Percentiles rank a stretch among this genome's conserved stretches.
Conservation (phyloP, 495 filamentous ascomycete genomes). For the Xylaria bambusicola region DNA sequence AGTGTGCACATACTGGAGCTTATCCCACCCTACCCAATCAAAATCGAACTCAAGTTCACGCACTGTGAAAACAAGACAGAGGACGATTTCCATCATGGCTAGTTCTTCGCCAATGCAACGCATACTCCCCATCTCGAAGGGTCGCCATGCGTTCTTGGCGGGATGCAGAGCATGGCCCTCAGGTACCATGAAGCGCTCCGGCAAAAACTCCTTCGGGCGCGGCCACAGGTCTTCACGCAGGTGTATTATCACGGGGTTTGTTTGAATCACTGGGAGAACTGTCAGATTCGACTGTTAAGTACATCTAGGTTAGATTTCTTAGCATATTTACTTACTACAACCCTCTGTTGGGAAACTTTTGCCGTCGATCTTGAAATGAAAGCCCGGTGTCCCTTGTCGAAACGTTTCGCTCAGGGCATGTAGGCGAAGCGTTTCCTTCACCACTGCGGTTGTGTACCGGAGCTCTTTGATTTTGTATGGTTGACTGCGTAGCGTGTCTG, state of each 20-base stretch:
- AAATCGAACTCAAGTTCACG: constrained; percentile 43
- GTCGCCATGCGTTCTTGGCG: constrained; percentile 46
- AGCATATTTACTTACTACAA: neutral
- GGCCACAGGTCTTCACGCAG: constrained; percentile 32
- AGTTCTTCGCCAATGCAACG: constrained; percentile 55
- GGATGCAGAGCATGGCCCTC: constrained; percentile 30
- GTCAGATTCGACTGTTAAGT: too few relatives aligned
- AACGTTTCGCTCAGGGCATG: constrained; percentile 31
- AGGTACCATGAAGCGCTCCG: constrained; percentile 38
- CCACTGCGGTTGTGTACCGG: constrained; percentile 43
- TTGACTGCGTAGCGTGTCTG: constrained; percentile 6
- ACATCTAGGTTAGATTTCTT: too few relatives aligned
- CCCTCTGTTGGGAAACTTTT: neutral
- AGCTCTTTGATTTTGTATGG: constrained; percentile 34
- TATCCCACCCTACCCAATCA: constrained; percentile 39
- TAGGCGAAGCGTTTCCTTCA: constrained; percentile 49
- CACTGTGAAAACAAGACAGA: constrained; percentile 43
- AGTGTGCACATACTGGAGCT: neutral
- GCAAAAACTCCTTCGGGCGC: constrained; percentile 37
- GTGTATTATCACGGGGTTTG: constrained; percentile 29
- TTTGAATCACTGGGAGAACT: constrained; percentile 36
- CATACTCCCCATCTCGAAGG: constrained; percentile 50
- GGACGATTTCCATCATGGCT: constrained; percentile 46
- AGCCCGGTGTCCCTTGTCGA: constrained; percentile 29
- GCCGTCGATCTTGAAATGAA: neutral